Base-by-base conservation (phyloP, 169 alveolate genomes). In the Fabrea salina region DNA sequence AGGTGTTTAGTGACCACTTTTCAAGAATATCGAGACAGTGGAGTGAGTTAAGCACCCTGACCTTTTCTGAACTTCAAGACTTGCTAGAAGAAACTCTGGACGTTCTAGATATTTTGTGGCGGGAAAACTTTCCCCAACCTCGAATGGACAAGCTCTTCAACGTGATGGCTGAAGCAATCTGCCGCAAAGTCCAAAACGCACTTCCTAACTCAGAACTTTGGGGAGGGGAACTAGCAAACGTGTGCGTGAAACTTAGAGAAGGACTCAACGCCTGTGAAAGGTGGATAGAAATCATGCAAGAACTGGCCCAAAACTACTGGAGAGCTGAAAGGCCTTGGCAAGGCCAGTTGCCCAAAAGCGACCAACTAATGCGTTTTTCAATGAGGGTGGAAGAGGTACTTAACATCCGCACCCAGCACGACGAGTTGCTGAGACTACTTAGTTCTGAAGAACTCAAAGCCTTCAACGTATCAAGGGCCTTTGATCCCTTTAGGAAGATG, bases 331-430 rank as follows among this genome's bases (percentile, higher is more conserved):
- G 86, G 22, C 53, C 71, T 32, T 90, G 95, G 91, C 78, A 75
- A 19, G 91, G 91, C 7, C 81, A 83, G 75, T 72, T 83, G 13
- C 78, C 41, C 77, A 43, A 61, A 57, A 90, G 82, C 59, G 58
- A 64, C 8, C 71, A 85, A 67, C 79, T 91, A 27, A 77, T 70
- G 22, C 71, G 75, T 30, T 50, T 91, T 35, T 84, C 82, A 0
- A 33, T 25, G 13, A 83, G 95, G 37, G 75, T 91, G 25, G 85
- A 67, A 54, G 94, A 88, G 57, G 85, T 91, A 53, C 61, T 80
- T 25, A 85, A 82, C 39, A 74, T 91, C 32, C 82, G 93, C 27
- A 85, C 89, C 75, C 91, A 91, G 76, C 91, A 85, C 58, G 96
- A 91, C 43, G 94, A 91, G 82, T 83, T 91, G 33, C 51, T 88